Evolutionary conservation across 2,329 filamentous ascomycete species (phyloP), one percentile per base, ranked within the genome.

Genomic region (Colletotrichum phormii): DNA sequence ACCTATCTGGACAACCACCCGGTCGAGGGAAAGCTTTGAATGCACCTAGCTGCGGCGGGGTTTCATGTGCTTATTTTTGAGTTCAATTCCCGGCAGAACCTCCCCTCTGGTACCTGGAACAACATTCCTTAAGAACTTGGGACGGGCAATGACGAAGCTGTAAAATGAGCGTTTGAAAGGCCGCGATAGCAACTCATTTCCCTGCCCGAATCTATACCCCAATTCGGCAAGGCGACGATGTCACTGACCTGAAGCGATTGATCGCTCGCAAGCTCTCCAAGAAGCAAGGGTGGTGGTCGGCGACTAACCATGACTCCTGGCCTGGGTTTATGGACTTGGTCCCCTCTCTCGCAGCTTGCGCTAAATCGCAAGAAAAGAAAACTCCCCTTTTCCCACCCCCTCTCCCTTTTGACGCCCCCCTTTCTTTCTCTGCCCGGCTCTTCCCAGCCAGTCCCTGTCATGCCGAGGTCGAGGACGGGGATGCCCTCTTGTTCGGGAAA

Each of bases 381-480:
- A 13, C 11, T 46, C 57, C 22, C 18, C 15, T 31, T 37, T 37
- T 22, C 57, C 22, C 57, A 18, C 18, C 22, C 57, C 33, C 57
- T 37, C n/a, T 59, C 31, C 13, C 26, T 46, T 68, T 35, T 7
- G 11, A 67, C 37, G 42, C 22, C 15, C 29, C 63, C 35, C 26
- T 15, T 53, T 26, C 18, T 15, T 22, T 51, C 59, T 13, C 59
- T 60, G 51, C 57, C 57, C 57, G 46, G 31, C 55, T 9, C 8
- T 31, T 31, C 53, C 26, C 24, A 33, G 53, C 61, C 31, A 55
- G 53, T 22, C 18, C 33, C 22, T n/a, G 31, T 42, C 60, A 18
- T 69, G 66, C 70, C 65, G 70, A 72, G 60, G 70, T 70, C 54
- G 35, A 67, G 18, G 24, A 64, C 70, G 61, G 61, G 60, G 54